A percentile compares a stretch with the other conserved stretches of the same genome.
These are phyloP conservation scores for Triticum monococcum DNA, from an alignment of 176 grass and related monocot species.

Conservation along the genomic window DNA sequence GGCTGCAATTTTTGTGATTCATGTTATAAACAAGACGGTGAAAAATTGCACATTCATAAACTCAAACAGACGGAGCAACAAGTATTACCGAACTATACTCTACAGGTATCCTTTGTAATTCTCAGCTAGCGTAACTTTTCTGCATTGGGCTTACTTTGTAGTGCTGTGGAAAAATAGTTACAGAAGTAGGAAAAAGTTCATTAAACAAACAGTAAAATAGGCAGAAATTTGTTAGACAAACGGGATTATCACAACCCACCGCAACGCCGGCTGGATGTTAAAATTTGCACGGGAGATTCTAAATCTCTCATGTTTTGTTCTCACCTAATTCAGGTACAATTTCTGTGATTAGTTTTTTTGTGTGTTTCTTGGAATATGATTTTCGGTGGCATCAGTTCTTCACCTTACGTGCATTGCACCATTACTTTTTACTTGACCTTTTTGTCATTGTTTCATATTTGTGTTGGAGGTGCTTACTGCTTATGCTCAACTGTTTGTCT, in stretches of 20 bases:
- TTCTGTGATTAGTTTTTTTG: too few species aligned
- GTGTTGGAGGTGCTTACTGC: conserved; percentile 2
- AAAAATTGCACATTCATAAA: conserved; percentile 64
- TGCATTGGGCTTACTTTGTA: background rate
- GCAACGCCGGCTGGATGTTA: too few species aligned
- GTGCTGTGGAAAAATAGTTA: background rate
- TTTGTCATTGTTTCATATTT: background rate
- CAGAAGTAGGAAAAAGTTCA: background rate
- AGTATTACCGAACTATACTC: conserved; percentile 26
- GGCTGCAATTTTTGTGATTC: conserved; percentile 62
- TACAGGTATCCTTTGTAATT: conserved; percentile 38
- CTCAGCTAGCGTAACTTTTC: background rate
- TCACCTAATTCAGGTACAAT: too few species aligned
- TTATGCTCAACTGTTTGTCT: background rate
- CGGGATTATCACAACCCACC: too few species aligned
- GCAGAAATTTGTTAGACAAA: background rate
- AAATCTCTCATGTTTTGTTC: too few species aligned
- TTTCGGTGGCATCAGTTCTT: too few species aligned
- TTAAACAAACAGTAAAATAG: background rate
- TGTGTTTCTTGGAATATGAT: too few species aligned
- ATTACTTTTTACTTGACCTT: conserved; percentile 5
- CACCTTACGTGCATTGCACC: background rate
- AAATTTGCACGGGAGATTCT: too few species aligned
- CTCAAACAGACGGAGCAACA: conserved; percentile 33
- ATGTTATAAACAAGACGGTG: conserved; percentile 69